Evolutionary conservation across 139 green algal species (phyloP).

Genomic region (Tetraselmis striata): DNA sequence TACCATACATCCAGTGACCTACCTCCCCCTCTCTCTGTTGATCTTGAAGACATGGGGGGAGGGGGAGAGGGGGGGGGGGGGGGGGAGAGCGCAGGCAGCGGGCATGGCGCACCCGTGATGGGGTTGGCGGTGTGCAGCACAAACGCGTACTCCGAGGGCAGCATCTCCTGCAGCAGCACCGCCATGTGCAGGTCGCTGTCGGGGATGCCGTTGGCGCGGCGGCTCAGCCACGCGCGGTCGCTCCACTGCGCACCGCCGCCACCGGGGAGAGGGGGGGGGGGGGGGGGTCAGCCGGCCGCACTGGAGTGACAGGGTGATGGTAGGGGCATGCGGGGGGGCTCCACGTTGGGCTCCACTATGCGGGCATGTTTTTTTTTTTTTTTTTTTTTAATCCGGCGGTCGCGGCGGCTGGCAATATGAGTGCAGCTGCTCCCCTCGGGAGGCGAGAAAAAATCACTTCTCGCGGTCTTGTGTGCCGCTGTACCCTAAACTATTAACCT

Average conservation of each 20-base stretch:
- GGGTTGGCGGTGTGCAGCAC: conserved; percentile 88
- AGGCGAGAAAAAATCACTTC: too few species aligned
- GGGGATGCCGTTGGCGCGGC: conserved; percentile 40
- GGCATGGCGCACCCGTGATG: conserved; percentile 34
- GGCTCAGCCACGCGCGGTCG: conserved; percentile 16
- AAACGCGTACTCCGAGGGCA: conserved; percentile 80
- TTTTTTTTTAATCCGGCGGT: too few species aligned
- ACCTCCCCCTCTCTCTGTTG: too few species aligned
- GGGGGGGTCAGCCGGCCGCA: background rate
- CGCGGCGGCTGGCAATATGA: too few species aligned
- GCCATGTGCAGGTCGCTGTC: conserved; percentile 76
- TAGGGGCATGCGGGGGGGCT: background rate
- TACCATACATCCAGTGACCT: too few species aligned
- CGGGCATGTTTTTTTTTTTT: too few species aligned
- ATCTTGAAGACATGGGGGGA: background rate
- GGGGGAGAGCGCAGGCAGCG: background rate
- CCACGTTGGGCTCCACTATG: too few species aligned
- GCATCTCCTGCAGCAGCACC: conserved; percentile 66
- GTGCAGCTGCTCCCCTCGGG: too few species aligned
- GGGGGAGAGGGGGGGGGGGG: background rate
- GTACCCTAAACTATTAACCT: too few species aligned
- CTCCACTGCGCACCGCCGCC: conserved; percentile 19
- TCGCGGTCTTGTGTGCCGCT: too few species aligned
- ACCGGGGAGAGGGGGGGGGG: too few species aligned
- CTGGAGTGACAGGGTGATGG: too few species aligned